These are phyloP conservation scores for Diaporthe ampelina DNA, from an alignment of 2,329 filamentous ascomycete genomes.

Conservation along the genomic window DNA sequence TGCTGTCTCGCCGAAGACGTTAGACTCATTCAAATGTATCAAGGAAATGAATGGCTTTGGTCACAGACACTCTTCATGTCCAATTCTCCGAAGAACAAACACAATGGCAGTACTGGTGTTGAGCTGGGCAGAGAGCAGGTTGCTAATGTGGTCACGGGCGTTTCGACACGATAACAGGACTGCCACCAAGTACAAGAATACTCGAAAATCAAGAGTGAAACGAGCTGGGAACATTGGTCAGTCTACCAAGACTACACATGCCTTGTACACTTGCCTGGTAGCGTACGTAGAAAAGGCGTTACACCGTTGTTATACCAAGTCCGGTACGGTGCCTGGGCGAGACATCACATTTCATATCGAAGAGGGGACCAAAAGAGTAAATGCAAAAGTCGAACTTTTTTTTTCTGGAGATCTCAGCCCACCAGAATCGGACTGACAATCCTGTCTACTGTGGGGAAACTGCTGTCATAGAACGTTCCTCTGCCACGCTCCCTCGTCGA, in stretches of 20 bases:
- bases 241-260: background rate
- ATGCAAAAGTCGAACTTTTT: constrained; percentile 42
- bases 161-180: background rate
- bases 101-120: background rate
- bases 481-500: constrained; percentile 40
- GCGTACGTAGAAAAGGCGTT: background rate
- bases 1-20: background rate
- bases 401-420: constrained; percentile 42
- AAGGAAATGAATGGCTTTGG: too few species aligned
- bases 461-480: constrained; percentile 40
- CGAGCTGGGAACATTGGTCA: background rate
- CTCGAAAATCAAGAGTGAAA: background rate
- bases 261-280: background rate
- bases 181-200: background rate
- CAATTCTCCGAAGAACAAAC: too few species aligned
- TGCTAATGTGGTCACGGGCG: background rate
- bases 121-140: too few species aligned
- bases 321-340: background rate
- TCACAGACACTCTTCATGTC: too few species aligned
- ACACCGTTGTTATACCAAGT: background rate
- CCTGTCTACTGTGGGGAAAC: constrained; percentile 42
- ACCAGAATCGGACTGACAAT: constrained; percentile 41
- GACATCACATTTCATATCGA: background rate
- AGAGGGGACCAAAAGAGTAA: background rate
- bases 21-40: background rate